Base-by-base conservation (phyloP, 306 rosid species). In the Arachis stenosperma region DNA sequence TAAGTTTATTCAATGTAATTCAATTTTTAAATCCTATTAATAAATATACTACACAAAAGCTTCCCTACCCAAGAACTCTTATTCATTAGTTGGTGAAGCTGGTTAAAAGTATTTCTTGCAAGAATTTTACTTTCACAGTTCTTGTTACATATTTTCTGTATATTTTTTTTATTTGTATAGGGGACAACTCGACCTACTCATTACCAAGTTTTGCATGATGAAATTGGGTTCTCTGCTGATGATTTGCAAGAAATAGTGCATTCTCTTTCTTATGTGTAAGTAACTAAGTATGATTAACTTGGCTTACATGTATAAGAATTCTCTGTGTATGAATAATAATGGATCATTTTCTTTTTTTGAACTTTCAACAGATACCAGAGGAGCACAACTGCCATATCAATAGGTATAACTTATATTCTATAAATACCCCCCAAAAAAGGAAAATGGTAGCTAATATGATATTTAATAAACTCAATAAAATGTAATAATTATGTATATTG, bases 141-240 rank as follows among this genome's bases (percentile, higher is more conserved):
- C 46, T 42, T 42, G 7, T 33, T 4, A 0, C 37, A 33, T 33
- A 2, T 33, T 33, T 33, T 33, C 3, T 8, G 51, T 46, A 0
- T 46, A 2, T 46, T 10, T 46, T 8, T 46, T 8, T 46, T 46
- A 2, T 61, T 41, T 8, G 37, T 9, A n/a, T 6, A 84, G 87
- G 87, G 85, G 5, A 84, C 85, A 41, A 73, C 48, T 65, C 73
- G 83, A 12, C 87, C 87, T 53, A 84, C 83, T 37, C 85, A 84
- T 61, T 80, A 80, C 67, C 69, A 69, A 58, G 83, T 84, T 39
- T 63, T 84, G 29, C 59, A 65, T 41, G 83, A 84, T 54, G 85
- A 84, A 60, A 69, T 80, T 8, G 83, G 85, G 1, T 84, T 84
- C 71, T 44, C 82, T 9, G 61, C 83, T 1, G 82, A 80, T 69